Conservation (phyloP, 371 early-diverging fungal species). For the Entomophthora muscae region DNA sequence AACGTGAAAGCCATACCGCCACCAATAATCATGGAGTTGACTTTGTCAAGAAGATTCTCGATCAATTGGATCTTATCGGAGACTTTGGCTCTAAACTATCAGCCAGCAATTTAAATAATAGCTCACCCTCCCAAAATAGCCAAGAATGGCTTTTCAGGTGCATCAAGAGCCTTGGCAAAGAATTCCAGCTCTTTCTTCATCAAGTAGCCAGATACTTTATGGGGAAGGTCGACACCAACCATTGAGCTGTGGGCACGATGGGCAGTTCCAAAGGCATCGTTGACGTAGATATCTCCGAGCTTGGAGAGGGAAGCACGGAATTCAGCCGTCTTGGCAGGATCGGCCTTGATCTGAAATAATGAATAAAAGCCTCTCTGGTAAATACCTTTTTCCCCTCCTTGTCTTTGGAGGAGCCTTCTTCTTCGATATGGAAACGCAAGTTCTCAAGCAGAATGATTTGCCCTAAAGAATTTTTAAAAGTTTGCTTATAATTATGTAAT, state of each 20-base stretch:
- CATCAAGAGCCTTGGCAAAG: conserved; percentile 90
- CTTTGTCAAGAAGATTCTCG: conserved; percentile 87
- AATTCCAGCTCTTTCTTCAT: conserved; percentile 98
- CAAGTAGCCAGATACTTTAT: conserved; percentile 88
- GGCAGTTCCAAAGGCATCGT: conserved; percentile 98
- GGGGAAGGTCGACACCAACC: conserved; percentile 84
- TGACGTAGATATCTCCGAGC: conserved; percentile 93
- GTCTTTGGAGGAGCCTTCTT: conserved; percentile 91
- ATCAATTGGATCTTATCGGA: conserved; percentile 98
- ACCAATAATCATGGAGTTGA: conserved; percentile 76
- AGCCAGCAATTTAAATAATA: not conserved
- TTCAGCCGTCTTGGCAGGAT: conserved; percentile 48
- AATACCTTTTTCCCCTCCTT: conserved; percentile 64
- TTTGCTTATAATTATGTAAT: no score
- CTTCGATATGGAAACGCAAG: conserved; percentile 96
- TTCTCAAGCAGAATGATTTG: conserved; percentile 93
- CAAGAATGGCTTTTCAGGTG: conserved; percentile 86
- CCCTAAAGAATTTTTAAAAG: conserved; percentile 20
- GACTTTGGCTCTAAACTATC: conserved; percentile 70
- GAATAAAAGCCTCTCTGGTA: no score
- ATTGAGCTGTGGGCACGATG: conserved; percentile 95
- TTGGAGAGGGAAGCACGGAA: conserved; percentile 84
- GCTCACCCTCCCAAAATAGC: conserved; percentile 90
- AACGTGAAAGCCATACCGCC: conserved; percentile 99
- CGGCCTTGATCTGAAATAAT: conserved; percentile 69